Percentiles rank a stretch among this genome's conserved stretches.
Evolutionary conservation across 768 basidiomycete species (phyloP).

Genomic region (Calocybe gangraenosa): DNA sequence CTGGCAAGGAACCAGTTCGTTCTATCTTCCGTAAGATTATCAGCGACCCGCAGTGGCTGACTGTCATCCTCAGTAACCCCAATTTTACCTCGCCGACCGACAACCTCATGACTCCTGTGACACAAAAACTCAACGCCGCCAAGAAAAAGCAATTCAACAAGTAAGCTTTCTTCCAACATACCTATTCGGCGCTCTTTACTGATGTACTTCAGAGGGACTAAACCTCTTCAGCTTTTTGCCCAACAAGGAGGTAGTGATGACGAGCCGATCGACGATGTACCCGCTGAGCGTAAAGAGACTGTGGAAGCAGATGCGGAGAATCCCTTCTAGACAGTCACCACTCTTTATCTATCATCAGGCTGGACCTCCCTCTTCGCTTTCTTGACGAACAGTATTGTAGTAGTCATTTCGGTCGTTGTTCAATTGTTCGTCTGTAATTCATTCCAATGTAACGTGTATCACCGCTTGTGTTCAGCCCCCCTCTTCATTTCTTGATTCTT

Average conservation of each 20-base stretch:
- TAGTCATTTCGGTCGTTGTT: constrained; percentile 14
- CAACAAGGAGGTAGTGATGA: constrained; percentile 36
- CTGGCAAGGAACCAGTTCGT: constrained; percentile 86
- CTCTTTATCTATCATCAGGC: constrained; percentile 16
- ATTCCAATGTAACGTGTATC: constrained; percentile 17
- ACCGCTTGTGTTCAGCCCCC: too few relatives aligned
- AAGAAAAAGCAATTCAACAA: constrained; percentile 93
- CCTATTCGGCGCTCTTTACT: constrained; percentile 6
- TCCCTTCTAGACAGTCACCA: constrained; percentile 50
- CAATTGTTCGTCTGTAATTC: constrained; percentile 16
- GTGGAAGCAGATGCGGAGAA: constrained; percentile 61
- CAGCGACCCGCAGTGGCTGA: constrained; percentile 10
- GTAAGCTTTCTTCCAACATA: constrained; percentile 39
- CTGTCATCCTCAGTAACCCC: constrained; percentile 59
- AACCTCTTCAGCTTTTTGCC: constrained; percentile 60
- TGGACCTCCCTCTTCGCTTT: constrained; percentile 17
- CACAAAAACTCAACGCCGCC: constrained; percentile 85
- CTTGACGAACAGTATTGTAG: constrained; percentile 14
- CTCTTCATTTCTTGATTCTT: too few relatives aligned
- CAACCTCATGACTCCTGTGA: constrained; percentile 89
- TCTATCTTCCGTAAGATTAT: neutral
- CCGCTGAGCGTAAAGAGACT: constrained; percentile 27
- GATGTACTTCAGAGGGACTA: constrained; percentile 43
- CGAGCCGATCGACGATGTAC: constrained; percentile 23
- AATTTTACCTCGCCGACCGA: constrained; percentile 92